These are phyloP conservation scores for Suhomyces chickasaworum DNA, from an alignment of 1,139 yeast genomes.

Conservation along the genomic window DNA sequence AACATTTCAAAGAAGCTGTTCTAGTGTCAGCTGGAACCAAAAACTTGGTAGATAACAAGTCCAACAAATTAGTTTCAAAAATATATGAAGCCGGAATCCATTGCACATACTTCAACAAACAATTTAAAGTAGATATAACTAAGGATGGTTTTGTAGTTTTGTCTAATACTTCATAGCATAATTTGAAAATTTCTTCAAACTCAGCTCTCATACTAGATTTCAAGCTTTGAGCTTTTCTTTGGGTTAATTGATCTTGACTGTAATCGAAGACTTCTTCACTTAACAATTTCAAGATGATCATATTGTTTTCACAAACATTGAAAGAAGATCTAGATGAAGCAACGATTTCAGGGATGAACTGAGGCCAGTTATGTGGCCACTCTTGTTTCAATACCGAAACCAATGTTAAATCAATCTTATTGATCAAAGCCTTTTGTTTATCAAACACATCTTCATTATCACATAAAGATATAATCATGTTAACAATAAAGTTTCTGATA, in stretches of 20 bases:
- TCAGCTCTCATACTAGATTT: slow-evolving; percentile 86
- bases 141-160: slow-evolving; percentile 82
- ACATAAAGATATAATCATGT: slow-evolving; percentile 90
- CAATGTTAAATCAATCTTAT: slow-evolving; percentile 89
- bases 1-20: slow-evolving; percentile 82
- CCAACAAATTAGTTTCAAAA: slow-evolving; percentile 81
- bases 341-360: slow-evolving; percentile 91
- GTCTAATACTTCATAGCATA: slow-evolving; percentile 91
- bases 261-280: slow-evolving; percentile 96
- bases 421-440: slow-evolving; percentile 78
- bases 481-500: slow-evolving; percentile 87
- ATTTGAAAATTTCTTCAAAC: slow-evolving; percentile 87
- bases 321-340: slow-evolving; percentile 80
- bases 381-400: slow-evolving; percentile 95
- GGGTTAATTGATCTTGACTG: slow-evolving; percentile 94
- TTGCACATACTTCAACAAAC: slow-evolving; percentile 80
- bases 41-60: slow-evolving; percentile 71
- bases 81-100: slow-evolving; percentile 94
- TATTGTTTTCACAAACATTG: slow-evolving; percentile 95
- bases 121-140: slow-evolving; percentile 80
- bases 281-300: slow-evolving; percentile 84
- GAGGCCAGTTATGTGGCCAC: slow-evolving; percentile 99
- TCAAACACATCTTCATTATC: slow-evolving; percentile 79
- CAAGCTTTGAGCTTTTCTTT: slow-evolving; percentile 83
- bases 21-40: slow-evolving; percentile 80